Base-by-base conservation (phyloP, 169 alveolate genomes). In the Eimeria necatrix region DNA sequence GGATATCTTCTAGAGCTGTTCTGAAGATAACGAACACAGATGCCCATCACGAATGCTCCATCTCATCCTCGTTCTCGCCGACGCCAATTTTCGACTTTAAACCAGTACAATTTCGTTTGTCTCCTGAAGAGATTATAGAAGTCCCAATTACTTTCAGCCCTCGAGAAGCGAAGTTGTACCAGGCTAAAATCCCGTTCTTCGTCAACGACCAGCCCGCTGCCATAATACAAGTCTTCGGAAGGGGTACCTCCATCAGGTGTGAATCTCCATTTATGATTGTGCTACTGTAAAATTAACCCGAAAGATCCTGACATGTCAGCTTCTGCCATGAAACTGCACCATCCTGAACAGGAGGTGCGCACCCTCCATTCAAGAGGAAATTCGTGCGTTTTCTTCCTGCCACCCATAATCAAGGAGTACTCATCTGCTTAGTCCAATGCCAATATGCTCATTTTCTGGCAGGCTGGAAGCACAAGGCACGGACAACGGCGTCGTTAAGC, bases 101-200 rank as follows among this genome's bases (percentile, higher is more conserved):
- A 90, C 96, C 80, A 91, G 94, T 90, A 91, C 96, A 91, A 91
- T 95, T 51, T 80, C 93, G 56, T 95, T 93, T 94, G 70, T 96
- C 93, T 85, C 98, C 96, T 70, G 98, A 95, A 98, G 98, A 93
- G 96, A 96, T 95, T 96, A 95, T 98, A 8, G 96, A 96, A 71
- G 97, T 98, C 24, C 99, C 99, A 18, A 97, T 98, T 20, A 96
- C 97, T 18, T 98, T 98, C 94, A 97, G 98, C 51, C 99, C 99
- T n/a, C 96, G 98, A 94, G 99, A 98, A 83, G 95, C 96, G 71
- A 96, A 93, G 64, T 96, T 96, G 68, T 98, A 98, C 94, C 94
- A 96, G 90, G 99, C 98, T 74, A 96, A 97, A 49, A 97, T 98
- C 41, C 97, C 97, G 26, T 98, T 98, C 93, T 98, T 98, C 74